These are phyloP conservation scores for Nemania bipapillata DNA, from an alignment of 2,329 filamentous ascomycete species.

Conservation along the genomic window DNA sequence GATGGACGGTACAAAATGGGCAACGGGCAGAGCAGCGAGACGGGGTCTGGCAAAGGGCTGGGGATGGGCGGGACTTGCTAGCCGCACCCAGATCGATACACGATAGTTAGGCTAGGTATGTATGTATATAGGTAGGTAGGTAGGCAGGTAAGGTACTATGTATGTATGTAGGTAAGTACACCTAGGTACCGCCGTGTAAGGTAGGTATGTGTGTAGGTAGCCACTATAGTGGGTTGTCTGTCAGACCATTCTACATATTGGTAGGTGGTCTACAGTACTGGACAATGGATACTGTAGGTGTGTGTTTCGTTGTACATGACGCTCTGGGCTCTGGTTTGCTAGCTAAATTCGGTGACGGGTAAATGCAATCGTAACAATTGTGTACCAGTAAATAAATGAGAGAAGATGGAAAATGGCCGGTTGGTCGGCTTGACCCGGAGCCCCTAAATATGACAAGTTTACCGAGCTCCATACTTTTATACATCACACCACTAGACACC, in stretches of 20 bases:
- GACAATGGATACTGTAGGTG: background rate
- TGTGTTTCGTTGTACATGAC: background rate
- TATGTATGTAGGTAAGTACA: too few species aligned
- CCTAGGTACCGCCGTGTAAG: background rate
- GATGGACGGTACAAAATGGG: conserved; percentile 20
- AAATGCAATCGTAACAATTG: background rate
- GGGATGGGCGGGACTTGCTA: conserved; percentile 12
- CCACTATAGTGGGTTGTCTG: background rate
- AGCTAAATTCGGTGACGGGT: conserved; percentile 11
- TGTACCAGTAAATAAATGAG: background rate
- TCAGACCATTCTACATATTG: background rate
- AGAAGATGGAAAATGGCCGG: conserved; percentile 2
- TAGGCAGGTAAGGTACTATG: background rate
- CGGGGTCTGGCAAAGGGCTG: conserved; percentile 14
- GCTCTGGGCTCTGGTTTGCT: background rate
- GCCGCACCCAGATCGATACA: conserved; percentile 16
- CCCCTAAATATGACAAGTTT: conserved; percentile 22
- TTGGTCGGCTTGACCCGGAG: conserved; percentile 26
- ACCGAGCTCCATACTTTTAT: conserved; percentile 19
- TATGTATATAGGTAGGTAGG: background rate
- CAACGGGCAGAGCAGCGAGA: conserved; percentile 7
- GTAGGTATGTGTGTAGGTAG: background rate
- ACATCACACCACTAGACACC: conserved; percentile 29
- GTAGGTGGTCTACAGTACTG: background rate
- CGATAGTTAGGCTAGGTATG: background rate